Conservation (phyloP, 352 stramenopile genomes). For the Elongisporangium senticosum region DNA sequence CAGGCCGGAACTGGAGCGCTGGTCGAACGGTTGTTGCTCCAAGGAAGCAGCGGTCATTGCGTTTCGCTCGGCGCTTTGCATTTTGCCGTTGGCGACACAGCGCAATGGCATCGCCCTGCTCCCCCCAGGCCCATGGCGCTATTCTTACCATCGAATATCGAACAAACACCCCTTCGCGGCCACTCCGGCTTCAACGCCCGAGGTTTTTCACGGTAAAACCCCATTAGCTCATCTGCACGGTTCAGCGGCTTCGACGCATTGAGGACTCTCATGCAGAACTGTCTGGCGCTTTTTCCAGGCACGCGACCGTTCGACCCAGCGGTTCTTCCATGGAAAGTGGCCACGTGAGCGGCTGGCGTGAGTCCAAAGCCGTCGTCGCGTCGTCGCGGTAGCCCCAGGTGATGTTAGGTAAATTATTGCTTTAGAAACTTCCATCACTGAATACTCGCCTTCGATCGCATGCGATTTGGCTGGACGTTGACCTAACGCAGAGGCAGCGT, state of each 20-base stretch:
- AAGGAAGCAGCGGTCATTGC: not conserved
- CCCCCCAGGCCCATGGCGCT: not conserved
- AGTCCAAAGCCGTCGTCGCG: not conserved
- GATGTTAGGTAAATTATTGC: not conserved
- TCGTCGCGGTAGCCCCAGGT: not conserved
- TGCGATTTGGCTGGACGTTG: no score
- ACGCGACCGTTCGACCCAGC: not conserved
- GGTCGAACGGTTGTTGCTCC: conserved; percentile 4
- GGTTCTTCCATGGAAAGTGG: not conserved
- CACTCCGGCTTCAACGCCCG: not conserved
- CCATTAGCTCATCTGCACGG: no score
- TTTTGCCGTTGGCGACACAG: not conserved
- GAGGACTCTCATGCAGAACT: not conserved
- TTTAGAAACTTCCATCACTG: not conserved
- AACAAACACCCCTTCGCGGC: not conserved
- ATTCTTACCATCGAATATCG: not conserved
- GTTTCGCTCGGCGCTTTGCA: not conserved
- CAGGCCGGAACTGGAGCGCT: conserved; percentile 30
- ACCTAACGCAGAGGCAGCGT: not conserved
- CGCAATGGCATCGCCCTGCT: no score
- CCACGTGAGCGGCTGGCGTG: not conserved
- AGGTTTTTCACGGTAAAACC: not conserved
- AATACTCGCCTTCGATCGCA: conserved; percentile 1
- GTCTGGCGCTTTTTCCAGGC: conserved; percentile 3
- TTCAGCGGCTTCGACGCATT: not conserved